phyloP scores from a whole-genome alignment of 768 basidiomycete genomes.

The Pleurotus salmoneostramineus region DNA sequence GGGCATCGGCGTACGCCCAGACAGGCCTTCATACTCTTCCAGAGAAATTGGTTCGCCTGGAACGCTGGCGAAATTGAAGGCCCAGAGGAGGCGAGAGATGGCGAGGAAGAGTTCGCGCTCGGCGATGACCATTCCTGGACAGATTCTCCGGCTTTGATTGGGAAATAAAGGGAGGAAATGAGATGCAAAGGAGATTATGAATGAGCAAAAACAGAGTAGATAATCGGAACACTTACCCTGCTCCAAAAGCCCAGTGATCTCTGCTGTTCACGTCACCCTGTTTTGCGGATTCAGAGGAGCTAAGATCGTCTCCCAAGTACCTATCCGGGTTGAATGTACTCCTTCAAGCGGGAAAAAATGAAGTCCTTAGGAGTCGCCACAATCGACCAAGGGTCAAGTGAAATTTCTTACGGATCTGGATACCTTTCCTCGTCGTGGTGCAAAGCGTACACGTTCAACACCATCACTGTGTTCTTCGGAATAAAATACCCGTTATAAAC shows the following conservation, averaged over 20 bases:
- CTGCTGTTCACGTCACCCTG: conserved; percentile 22
- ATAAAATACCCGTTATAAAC: conserved; percentile 26
- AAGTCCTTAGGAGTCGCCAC: neutral
- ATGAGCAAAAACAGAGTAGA: too few relatives aligned
- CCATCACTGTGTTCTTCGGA: conserved; percentile 22
- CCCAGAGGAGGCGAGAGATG: conserved; percentile 30
- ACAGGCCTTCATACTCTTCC: conserved; percentile 31
- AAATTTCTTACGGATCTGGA: conserved; percentile 22
- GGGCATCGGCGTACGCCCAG: conserved; percentile 29
- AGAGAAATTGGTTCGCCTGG: conserved; percentile 29
- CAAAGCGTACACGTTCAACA: conserved; percentile 23
- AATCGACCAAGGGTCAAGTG: neutral
- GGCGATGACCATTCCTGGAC: conserved; percentile 29
- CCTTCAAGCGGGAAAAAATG: too few relatives aligned
- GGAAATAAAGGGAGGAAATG: too few relatives aligned
- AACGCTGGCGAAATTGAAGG: conserved; percentile 21
- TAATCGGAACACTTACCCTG: conserved; percentile 21
- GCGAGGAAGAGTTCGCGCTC: conserved; percentile 31
- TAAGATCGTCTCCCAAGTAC: conserved; percentile 23
- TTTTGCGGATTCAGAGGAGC: conserved; percentile 23
- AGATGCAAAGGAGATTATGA: too few relatives aligned
- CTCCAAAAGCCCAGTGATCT: conserved; percentile 35
- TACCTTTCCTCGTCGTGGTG: conserved; percentile 24
- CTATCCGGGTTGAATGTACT: conserved; percentile 28
- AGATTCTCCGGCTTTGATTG: conserved; percentile 28